Conservation (phyloP, 805 yeast species). For the Candida sakaeoensis region DNA sequence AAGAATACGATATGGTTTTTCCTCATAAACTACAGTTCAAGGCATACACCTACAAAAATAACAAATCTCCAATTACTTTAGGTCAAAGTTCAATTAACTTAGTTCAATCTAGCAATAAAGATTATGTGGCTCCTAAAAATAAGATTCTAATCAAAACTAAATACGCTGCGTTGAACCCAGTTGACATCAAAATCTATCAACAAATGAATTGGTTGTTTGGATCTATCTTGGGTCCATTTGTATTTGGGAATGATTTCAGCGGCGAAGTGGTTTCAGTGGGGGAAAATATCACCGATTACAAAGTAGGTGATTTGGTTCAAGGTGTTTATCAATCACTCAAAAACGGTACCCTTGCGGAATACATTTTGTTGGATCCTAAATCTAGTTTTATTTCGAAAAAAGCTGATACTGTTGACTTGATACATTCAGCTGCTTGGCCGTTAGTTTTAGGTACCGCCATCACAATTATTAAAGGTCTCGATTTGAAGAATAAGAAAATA, state of each 20-base stretch:
- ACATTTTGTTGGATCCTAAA: constrained; percentile 33
- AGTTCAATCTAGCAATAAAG: background rate
- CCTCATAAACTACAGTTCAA: constrained; percentile 12
- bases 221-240: constrained; percentile 13
- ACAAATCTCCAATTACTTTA: constrained; percentile 13
- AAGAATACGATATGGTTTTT: background rate
- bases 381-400: constrained; percentile 31
- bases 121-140: constrained; percentile 13
- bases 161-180: constrained; percentile 32
- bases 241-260: constrained; percentile 31
- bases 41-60: constrained; percentile 13
- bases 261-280: constrained; percentile 34
- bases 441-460: constrained; percentile 63
- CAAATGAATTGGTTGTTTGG: constrained; percentile 5
- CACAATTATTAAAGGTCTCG: constrained; percentile 29
- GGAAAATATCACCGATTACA: constrained; percentile 13
- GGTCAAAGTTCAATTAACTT: constrained; percentile 7
- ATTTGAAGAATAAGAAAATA: constrained; percentile 44
- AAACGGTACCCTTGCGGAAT: constrained; percentile 47
- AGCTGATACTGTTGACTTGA: constrained; percentile 39
- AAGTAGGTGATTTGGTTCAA: constrained; percentile 28
- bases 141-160: constrained; percentile 28
- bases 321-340: constrained; percentile 19
- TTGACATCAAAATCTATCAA: constrained; percentile 22
- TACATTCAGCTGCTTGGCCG: constrained; percentile 65